Conservation (phyloP, 2,329 filamentous ascomycete genomes). For the Colletotrichum endophyticum region DNA sequence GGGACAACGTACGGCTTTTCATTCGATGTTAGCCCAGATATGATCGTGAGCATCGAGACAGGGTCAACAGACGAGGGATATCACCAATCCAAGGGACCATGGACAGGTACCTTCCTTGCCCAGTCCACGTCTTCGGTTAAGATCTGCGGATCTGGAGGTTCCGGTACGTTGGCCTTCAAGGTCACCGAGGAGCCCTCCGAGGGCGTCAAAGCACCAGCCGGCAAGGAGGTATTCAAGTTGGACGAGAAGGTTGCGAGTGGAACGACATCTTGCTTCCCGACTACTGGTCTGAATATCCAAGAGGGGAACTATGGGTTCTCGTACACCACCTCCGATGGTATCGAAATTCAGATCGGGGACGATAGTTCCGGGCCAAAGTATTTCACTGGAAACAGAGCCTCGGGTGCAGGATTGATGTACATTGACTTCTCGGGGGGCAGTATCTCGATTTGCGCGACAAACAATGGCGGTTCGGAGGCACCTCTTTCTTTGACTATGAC, state of each 20-base stretch:
- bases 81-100: not conserved
- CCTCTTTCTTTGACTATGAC: not conserved
- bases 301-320: not conserved
- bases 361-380: not conserved
- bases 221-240: not conserved
- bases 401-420: not conserved
- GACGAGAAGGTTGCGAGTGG: not conserved
- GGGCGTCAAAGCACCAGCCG: not conserved
- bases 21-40: not conserved
- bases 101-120: not conserved
- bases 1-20: not conserved
- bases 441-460: not conserved
- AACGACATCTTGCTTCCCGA: not conserved
- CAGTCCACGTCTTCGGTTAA: not conserved
- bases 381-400: not conserved
- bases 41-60: not conserved
- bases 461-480: not conserved
- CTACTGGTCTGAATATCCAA: not conserved
- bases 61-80: not conserved
- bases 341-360: not conserved
- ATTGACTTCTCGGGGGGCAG: not conserved
- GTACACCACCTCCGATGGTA: not conserved
- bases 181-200: not conserved
- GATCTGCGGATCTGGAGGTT: not conserved
- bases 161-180: not conserved